Evolutionary conservation across 2,329 filamentous ascomycete species (phyloP), one percentile per base, ranked within the genome.

Genomic region (Pseudogymnoascus sp.): DNA sequence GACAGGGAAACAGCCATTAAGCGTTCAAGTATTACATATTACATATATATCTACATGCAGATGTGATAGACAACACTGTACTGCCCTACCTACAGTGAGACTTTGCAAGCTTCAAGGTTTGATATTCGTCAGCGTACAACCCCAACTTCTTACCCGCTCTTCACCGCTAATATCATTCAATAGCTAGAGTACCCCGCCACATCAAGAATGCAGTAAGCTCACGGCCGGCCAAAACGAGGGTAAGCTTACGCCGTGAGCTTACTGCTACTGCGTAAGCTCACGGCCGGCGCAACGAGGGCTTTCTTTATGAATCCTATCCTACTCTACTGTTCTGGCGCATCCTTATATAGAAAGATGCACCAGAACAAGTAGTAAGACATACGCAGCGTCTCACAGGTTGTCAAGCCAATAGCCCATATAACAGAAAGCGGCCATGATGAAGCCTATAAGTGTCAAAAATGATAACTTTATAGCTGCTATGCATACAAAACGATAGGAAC

Each of bases 151-250:
- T 19, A 19, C 29, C 29, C 29, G 29, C 29, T 14, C 49, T 21
- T 55, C 49, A 55, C 49, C 49, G 49, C 49, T 55, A 55, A 55
- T 55, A 55, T 55, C 10, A 55, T 14, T 55, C n/a, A 55, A 8
- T 29, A 55, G 45, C 26, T 52, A 52, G 23, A 52, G n/a, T 55
- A 55, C 49, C 29, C 26, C 49, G 49, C 29, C 49, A 55, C 29
- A 33, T 55, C 29, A 33, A 55, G 29, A 7, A 21, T 4, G 29
- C 8, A 35, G 29, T 21, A 55, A 55, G 16, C 10, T 26, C 29
- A 6, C 49, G 33, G 33, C 33, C 1, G 10, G 29, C 26, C n/a
- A 26, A 26, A 26, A 19, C 19, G 19, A 19, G 19, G 19, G 19
- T 19, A 4, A 26, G 5, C 23, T 26, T 6, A 26, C 4, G 5